These are phyloP conservation scores for Coniferiporia sulphurascens DNA, from an alignment of 1,284 basidiomycete species.

Conservation along the genomic window DNA sequence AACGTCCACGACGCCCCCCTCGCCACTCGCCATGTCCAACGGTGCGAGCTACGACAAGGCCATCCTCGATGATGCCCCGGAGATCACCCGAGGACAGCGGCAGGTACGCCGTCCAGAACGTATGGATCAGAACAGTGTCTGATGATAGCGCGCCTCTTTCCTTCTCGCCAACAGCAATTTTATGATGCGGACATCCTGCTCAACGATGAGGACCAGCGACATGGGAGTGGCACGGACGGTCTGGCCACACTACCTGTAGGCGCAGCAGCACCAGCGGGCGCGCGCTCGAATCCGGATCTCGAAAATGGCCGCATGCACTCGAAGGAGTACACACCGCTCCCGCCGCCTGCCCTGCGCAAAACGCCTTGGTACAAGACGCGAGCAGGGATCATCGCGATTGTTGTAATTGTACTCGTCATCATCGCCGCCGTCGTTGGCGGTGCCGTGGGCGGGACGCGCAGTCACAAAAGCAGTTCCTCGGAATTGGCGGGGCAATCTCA, in stretches of 20 bases:
- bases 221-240: not conserved
- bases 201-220: constrained; percentile 2
- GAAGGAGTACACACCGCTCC: constrained; percentile 12
- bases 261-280: not conserved
- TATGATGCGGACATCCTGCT: constrained; percentile 17
- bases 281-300: constrained; percentile 28
- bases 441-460: constrained; percentile 49
- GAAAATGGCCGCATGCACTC: constrained; percentile 21
- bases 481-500: not conserved
- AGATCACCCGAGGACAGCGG: constrained; percentile 32
- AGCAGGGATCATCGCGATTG: constrained; percentile 35
- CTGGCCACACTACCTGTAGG: not conserved
- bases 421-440: constrained; percentile 56
- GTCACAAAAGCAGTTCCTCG: constrained; percentile 15
- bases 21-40: constrained; percentile 10
- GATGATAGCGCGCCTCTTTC: not conserved
- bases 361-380: constrained; percentile 32
- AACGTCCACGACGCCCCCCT: constrained; percentile 2
- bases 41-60: constrained; percentile 30
- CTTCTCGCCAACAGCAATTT: constrained; percentile 10
- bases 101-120: constrained; percentile 28
- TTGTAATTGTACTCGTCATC: constrained; percentile 35
- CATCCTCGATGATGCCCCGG: constrained; percentile 33
- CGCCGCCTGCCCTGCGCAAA: constrained; percentile 6
- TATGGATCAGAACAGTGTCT: not conserved